Conservation (phyloP, 2,329 filamentous ascomycete genomes). For the Setomelanomma holmii region DNA sequence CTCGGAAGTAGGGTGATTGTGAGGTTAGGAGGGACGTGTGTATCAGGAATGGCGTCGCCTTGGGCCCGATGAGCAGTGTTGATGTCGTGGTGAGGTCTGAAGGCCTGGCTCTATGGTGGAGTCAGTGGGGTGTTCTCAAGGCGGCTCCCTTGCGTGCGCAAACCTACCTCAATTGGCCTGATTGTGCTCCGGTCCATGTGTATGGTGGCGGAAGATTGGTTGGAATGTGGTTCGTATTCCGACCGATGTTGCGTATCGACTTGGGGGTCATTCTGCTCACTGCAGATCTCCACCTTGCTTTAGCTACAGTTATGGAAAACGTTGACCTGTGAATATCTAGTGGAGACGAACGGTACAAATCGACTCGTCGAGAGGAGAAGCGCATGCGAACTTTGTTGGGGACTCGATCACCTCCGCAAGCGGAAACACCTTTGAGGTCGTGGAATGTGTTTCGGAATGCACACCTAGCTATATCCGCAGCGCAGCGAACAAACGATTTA, state of each 20-base stretch:
- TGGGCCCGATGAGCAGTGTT: slow-evolving; percentile 49
- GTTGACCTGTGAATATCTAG: background rate
- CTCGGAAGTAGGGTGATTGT: slow-evolving; percentile 59
- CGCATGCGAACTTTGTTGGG: slow-evolving; percentile 11
- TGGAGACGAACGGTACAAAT: background rate
- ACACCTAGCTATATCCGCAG: slow-evolving; percentile 16
- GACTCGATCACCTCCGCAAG: slow-evolving; percentile 17
- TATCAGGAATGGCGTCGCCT: slow-evolving; percentile 51
- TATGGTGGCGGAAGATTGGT: slow-evolving; percentile 42
- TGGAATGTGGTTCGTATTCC: slow-evolving; percentile 26
- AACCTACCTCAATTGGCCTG: slow-evolving; percentile 27
- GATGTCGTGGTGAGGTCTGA: slow-evolving; percentile 49
- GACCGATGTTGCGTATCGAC: slow-evolving; percentile 17
- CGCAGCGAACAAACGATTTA: slow-evolving; percentile 16
- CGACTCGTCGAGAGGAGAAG: background rate
- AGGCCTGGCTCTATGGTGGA: slow-evolving; percentile 47
- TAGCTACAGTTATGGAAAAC: background rate
- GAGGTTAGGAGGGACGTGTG: slow-evolving; percentile 58
- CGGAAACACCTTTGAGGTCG: slow-evolving; percentile 14
- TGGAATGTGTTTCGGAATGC: slow-evolving; percentile 34
- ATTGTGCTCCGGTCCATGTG: slow-evolving; percentile 28
- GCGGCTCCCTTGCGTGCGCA: slow-evolving; percentile 21
- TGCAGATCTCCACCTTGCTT: background rate
- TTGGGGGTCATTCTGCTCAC: slow-evolving; percentile 15
- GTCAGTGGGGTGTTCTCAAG: background rate